Base-by-base conservation (phyloP, 2,329 filamentous ascomycete genomes). In the Davidsoniella australis region DNA sequence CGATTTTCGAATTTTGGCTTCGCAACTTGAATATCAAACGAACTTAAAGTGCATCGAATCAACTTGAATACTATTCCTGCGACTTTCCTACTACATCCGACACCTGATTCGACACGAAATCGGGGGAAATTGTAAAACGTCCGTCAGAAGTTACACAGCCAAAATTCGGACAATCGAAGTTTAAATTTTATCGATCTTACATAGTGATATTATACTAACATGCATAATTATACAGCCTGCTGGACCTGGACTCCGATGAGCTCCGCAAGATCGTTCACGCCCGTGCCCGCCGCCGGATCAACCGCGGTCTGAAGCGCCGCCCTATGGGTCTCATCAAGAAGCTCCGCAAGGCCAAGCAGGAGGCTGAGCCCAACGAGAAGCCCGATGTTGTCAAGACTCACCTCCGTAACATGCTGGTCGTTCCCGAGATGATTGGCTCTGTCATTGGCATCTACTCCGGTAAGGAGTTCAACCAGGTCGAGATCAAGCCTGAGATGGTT, bases 251-350 rank as follows among this genome's bases (percentile, higher is more conserved):
- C 67, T 94, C 88, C 66, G 91, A 96, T 71, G 85, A 96, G 75
- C 87, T 98, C 71, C 88, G 91, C 66, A 88, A 95, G 83, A 85
- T 98, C 69, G 88, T 98, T 66, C 91, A 98, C 78, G 91, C 91
- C 66, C 91, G 91, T 69, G 91, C 91, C 68, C 89, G 91, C 68
- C 82, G 91, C 71, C 81, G 93, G 69, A 96, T 98, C 84, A 96
- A 96, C 84, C 89, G 91, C 62, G 91, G 91, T 65, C 83, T 98
- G 65, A 98, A 96, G 85, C 88, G 91, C 77, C 94, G 94, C 79
- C 91, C 91, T 64, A 96, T 98, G 91, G 91, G 91, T 64, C 78
- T 98, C 66, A 96, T 98, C 82, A 96, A 96, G 86, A 98, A 98
- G 82, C 86, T 98, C 65, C 89, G 91, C 71, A 96, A 95, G 80